Evolutionary conservation across 192 early-diverging fungal species (phyloP), one percentile per base, ranked within the genome.

Genomic region (Backusella australiensis): DNA sequence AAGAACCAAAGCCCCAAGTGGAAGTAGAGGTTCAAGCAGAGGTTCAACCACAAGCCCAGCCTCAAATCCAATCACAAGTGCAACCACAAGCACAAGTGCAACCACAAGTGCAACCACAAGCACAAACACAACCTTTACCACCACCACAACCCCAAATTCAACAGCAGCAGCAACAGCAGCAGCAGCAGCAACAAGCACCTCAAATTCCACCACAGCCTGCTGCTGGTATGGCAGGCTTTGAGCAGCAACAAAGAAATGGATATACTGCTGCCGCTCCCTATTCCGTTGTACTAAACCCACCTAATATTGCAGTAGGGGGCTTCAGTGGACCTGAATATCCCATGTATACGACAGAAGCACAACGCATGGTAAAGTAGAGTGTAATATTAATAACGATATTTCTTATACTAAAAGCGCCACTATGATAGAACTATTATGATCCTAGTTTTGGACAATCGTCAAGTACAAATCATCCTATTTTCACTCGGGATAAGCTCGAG

Each of bases 271-370:
- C 32, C 11, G 63, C 52, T 23, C 73, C 73, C 7, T 74, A 74
- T 32, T 74, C 73, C 6, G 56, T 66, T 26, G 36, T 74, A 21
- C 59, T 56, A 63, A 74, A 66, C 14, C 71, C 41, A 44, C 26
- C 2, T 9, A 56, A 36, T 65, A 34, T 15, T 26, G 56, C 56
- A 63, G 23, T 29, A 63, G 56, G 56, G 56, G 23, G 56, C n/a
- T 63, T 63, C 11, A 63, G 56, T 14, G 56, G 56, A 63, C 23
- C 56, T 63, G 56, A 63, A 29, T 63, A 63, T 63, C 56, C 56
- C 23, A 63, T 63, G 9, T 63, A 63, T 26, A 59, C 23, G 26
- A 63, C 56, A 63, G 56, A 63, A 63, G 9, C 56, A 63, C 56
- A 63, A 63, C 56, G 56, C 56, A 63, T 63, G 56, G 56, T 63